These are phyloP conservation scores for Phyllosticta citriasiana DNA, from an alignment of 2,329 filamentous ascomycete species.

Conservation along the genomic window DNA sequence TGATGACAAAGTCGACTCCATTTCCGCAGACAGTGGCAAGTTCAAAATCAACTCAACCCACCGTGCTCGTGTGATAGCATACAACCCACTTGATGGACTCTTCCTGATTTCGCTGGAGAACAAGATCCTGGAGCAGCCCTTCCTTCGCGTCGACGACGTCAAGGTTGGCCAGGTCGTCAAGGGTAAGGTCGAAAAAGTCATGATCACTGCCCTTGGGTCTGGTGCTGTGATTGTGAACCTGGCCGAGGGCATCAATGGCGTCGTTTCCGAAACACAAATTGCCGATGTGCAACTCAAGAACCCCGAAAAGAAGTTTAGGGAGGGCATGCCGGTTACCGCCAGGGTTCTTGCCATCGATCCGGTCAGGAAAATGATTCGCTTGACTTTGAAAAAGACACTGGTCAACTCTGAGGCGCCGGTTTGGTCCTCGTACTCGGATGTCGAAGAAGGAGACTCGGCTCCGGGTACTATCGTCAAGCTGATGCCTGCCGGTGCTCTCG, in stretches of 20 bases:
- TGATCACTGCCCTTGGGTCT: conserved; percentile 69
- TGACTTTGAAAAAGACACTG: conserved; percentile 90
- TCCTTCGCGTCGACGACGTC: conserved; percentile 85
- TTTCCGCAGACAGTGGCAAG: conserved; percentile 66
- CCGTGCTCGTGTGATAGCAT: conserved; percentile 71
- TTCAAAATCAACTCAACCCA: conserved; percentile 73
- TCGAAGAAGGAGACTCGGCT: conserved; percentile 64
- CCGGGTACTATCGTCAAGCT: conserved; percentile 83
- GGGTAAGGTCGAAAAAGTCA: conserved; percentile 73
- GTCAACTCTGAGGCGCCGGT: conserved; percentile 79
- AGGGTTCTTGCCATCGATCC: conserved; percentile 73
- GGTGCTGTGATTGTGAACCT: conserved; percentile 74
- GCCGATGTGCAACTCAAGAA: conserved; percentile 81
- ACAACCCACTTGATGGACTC: conserved; percentile 76
- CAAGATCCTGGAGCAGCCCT: conserved; percentile 74
- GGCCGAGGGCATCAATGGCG: conserved; percentile 77
- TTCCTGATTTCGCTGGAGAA: conserved; percentile 80
- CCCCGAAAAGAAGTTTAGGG: conserved; percentile 91
- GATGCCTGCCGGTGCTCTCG: conserved; percentile 66
- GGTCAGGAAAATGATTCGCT: conserved; percentile 65
- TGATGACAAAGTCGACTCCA: conserved; percentile 76
- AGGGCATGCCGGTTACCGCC: conserved; percentile 74
- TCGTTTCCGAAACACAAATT: conserved; percentile 80
- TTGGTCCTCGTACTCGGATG: conserved; percentile 66
- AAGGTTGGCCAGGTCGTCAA: conserved; percentile 70